Conservation (phyloP, 148 eudicot genomes). For the Persicaria maculosa region DNA sequence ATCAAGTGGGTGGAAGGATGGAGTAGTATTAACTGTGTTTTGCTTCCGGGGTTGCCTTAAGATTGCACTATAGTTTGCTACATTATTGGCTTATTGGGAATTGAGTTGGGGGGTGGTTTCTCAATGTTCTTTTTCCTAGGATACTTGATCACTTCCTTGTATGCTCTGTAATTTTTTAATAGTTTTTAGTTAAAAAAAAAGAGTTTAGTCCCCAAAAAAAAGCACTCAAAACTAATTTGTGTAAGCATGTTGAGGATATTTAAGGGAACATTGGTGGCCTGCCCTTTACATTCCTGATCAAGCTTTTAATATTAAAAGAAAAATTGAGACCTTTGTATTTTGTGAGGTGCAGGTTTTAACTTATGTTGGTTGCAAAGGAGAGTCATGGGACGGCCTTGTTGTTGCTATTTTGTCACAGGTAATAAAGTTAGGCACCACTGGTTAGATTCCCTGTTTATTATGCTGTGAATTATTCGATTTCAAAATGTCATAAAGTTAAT, state of each 20-base stretch:
- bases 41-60: background rate
- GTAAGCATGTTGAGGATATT: background rate
- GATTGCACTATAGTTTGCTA: background rate
- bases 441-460: background rate
- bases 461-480: background rate
- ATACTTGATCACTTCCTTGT: background rate
- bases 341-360: slow-evolving; percentile 63
- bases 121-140: background rate
- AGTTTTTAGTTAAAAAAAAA: background rate
- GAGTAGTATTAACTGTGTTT: background rate
- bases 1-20: background rate
- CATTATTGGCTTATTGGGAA: background rate
- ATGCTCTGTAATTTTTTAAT: background rate
- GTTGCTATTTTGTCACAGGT: slow-evolving; percentile 76
- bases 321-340: background rate
- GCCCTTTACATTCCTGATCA: background rate
- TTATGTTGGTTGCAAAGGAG: slow-evolving; percentile 52
- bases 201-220: background rate
- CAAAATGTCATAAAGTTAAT: background rate
- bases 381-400: slow-evolving; percentile 71
- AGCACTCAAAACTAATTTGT: background rate
- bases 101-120: background rate
- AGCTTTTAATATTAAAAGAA: background rate
- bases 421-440: slow-evolving; percentile 8
- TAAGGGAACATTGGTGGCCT: background rate